Evolutionary conservation across 108 stramenopile genomes (phyloP).

Genomic region (Cyclotella atomus): DNA sequence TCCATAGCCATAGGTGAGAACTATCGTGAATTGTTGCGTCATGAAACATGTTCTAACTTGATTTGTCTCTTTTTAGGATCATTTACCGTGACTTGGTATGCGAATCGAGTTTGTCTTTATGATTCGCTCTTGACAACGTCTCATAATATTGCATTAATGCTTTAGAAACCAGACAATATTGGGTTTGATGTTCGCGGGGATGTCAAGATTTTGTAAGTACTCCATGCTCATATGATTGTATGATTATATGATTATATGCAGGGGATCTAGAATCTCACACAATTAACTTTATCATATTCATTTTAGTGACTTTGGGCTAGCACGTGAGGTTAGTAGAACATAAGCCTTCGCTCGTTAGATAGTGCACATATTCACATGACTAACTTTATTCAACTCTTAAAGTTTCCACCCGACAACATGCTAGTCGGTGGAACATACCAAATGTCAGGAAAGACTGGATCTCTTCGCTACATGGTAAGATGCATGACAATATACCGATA

Average conservation of each 20-base stretch:
- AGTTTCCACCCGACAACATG: conserved; percentile 22
- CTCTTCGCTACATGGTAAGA: background rate
- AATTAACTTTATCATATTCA: background rate
- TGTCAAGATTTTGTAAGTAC: conserved; percentile 55
- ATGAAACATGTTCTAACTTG: background rate
- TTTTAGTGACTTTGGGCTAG: conserved; percentile 66
- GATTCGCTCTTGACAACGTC: too few relatives aligned
- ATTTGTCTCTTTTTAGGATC: too few relatives aligned
- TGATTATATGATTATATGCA: too few relatives aligned
- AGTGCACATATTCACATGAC: background rate
- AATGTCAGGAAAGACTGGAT: conserved; percentile 57
- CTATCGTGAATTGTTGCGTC: background rate
- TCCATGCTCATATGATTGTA: too few relatives aligned
- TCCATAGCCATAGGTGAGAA: conserved; percentile 71
- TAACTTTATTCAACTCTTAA: conserved; percentile 3
- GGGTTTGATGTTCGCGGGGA: conserved; percentile 54
- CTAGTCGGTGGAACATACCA: conserved; percentile 36
- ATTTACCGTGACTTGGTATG: conserved; percentile 78
- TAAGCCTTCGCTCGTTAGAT: background rate
- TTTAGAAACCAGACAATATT: conserved; percentile 49
- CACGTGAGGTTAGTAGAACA: too few relatives aligned
- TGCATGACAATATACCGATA: background rate
- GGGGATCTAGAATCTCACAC: too few relatives aligned
- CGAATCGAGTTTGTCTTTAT: too few relatives aligned
- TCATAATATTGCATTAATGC: too few relatives aligned